Base-by-base conservation (phyloP, 306 rosid species). In the Citrullus mucosospermus region DNA sequence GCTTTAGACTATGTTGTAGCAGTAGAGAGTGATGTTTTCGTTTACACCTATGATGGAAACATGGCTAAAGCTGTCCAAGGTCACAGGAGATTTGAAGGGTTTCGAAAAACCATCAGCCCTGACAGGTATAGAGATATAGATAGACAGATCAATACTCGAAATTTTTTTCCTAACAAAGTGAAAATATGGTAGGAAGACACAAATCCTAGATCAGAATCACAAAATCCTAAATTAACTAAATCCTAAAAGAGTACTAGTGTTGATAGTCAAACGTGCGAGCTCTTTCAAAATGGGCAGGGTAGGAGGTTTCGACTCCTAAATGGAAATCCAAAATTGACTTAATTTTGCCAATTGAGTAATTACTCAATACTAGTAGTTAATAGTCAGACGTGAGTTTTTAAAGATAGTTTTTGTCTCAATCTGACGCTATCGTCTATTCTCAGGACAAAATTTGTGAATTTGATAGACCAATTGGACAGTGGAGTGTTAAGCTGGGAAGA, bases 31-130 rank as follows among this genome's bases (percentile, higher is more conserved):
- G 97, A 96, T 76, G 98, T 87, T n/a, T 96, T 96, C 79, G 93
- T 88, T 43, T 96, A 96, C 75, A 92, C 99, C 12, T 96, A 96
- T 13, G 98, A 96, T 59, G 99, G 99, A 76, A 96, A 96, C 83
- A 96, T 96, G 99, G 99, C 99, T 7, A 96, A 92, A 88, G 96
- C 98, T 5, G 98, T 91, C 67, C 99, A 96, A 61, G 99, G 99
- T 32, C 99, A 96, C 79, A 82, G 99, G 82, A 88, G 87, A 81
- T 92, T 90, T 82, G 97, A 92, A 81, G 99, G 98, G 59, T 96
- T 93, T 81, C 85, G 88, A 20, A 93, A 96, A 86, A 91, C 97
- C 43, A 93, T 96, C 76, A 96, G 84, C 74, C 99, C 99, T 20
- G 97, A 92, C 88, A 92, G 97, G 99, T 95, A 74, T 16, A 18